Base-by-base conservation (phyloP, 768 basidiomycete species). In the Pleurotus giganteus region DNA sequence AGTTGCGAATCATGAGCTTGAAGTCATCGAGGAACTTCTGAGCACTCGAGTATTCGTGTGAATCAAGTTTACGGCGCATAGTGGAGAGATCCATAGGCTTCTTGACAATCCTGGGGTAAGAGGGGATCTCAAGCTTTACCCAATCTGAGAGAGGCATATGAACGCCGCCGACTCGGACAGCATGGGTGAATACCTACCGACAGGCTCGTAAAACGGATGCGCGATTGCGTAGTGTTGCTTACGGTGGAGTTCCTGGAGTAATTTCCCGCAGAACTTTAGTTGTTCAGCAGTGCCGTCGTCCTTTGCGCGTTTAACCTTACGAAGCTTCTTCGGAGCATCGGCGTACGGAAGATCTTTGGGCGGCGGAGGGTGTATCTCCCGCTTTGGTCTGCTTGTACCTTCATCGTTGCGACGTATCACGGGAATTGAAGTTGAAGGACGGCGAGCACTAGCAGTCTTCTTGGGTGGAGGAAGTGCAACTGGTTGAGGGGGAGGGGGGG, bases 331-430 rank as follows among this genome's bases (percentile, higher is more conserved):
- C 27, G 89, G 86, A 2, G 66, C 78, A 66, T 92, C 91, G 11
- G 83, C 82, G 66, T 96, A 97, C 0, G 88, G 82, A 8, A 94
- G 70, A 63, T 98, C 96, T 70, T 94, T 95, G 0, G 94, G 86
- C 19, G 93, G 89, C 9, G 95, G 96, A 3, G 96, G 92, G 65
- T 98, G 96, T 26, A 98, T 95, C 69, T 99, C 97, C 52, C 97
- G 91, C 74, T 98, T 98, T 1, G 96, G 96, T n/a, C 97, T 85
- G 21, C 82, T 81, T 23, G 78, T 66, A 21, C 71, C 74, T 57
- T 78, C 75, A 55, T 69, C 67, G 26, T 80, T 77, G 43, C 93
- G 89, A 53, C 93, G 83, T 61, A 94, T 90, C 55, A 84, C 83
- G 37, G 94, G 92, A 2, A 91, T 78, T 8, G 91, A 87, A 2